Evolutionary conservation across 2,329 filamentous ascomycete species (phyloP), one percentile per base, ranked within the genome.

Genomic region (Thermothelomyces thermophilus): DNA sequence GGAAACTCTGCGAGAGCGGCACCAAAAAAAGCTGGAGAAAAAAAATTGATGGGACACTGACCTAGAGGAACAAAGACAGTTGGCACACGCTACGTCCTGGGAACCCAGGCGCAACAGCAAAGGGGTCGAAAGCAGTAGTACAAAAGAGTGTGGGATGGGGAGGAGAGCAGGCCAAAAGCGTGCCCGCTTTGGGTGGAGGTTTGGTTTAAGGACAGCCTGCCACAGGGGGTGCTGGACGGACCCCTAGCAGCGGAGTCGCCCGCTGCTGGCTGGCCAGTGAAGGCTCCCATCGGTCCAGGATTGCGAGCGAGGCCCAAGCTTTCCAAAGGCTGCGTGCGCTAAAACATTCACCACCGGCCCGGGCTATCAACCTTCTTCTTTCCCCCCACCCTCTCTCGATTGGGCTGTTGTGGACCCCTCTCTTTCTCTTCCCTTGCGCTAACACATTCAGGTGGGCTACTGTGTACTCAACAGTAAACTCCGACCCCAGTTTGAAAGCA

Each of bases 51-150:
- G 30, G 13, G 16, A 41, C 55, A 61, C 64, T 66, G 56, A 68
- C 66, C 62, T 67, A 54, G 56, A 61, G 62, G 67, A 63, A 66
- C 40, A 56, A 58, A 56, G 43, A 53, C 41, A 59, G 57, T 58
- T 60, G 54, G 56, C 56, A 72, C 61, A 68, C 65, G 65, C 64
- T 67, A 69, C 65, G 66, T 65, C 70, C 71, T 71, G 70, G 70
- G 68, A 63, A 69, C 69, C 33, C 70, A 70, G 70, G 70, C 65
- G 66, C 68, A 67, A 63, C 68, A 69, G 63, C 63, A 56, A 57
- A 56, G 31, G 26, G 26, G 39, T 48, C 35, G 58, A 61, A 57
- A 62, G 58, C 61, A 61, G 60, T 60, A 57, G 57, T 57, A 58
- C 34, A 44, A 41, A 35, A 41, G 37, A 41, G 46, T 30, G 47